Conservation (phyloP, 176 grass and related monocot species). For the Oryza punctata region DNA sequence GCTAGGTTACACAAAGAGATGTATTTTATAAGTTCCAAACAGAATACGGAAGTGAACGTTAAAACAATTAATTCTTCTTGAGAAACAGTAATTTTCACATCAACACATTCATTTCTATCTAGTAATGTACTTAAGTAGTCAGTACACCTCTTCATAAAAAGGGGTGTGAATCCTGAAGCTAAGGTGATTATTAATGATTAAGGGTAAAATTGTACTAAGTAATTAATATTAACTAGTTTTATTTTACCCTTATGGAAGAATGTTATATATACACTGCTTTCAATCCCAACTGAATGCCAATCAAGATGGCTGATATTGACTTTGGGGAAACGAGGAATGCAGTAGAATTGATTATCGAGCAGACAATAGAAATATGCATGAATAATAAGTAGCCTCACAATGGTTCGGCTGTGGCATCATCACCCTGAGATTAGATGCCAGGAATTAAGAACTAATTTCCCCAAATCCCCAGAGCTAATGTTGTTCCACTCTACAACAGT, state of each 20-base stretch:
- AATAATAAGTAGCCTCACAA: not conserved
- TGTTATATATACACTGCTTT: not conserved
- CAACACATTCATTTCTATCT: not conserved
- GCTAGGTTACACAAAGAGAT: not conserved
- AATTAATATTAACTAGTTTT: not conserved
- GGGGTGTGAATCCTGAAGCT: too few species aligned
- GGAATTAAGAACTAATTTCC: not conserved
- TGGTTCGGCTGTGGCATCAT: not conserved
- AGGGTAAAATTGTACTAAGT: not conserved
- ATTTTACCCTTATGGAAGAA: not conserved
- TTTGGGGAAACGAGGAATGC: not conserved
- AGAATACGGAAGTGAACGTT: not conserved
- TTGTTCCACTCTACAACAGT: not conserved
- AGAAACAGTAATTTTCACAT: not conserved
- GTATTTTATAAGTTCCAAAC: slow-evolving; percentile 6
- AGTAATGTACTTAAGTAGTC: not conserved
- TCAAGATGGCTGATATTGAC: not conserved
- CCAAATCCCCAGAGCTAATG: not conserved
- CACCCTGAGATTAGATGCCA: not conserved
- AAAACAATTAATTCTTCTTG: not conserved
- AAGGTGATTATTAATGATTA: not conserved
- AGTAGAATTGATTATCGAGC: not conserved
- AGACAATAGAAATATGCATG: not conserved
- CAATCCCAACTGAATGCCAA: not conserved
- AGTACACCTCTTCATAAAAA: not conserved